These are phyloP conservation scores for Sodiomyces alkalinus DNA, from an alignment of 2,329 filamentous ascomycete genomes.

Conservation along the genomic window DNA sequence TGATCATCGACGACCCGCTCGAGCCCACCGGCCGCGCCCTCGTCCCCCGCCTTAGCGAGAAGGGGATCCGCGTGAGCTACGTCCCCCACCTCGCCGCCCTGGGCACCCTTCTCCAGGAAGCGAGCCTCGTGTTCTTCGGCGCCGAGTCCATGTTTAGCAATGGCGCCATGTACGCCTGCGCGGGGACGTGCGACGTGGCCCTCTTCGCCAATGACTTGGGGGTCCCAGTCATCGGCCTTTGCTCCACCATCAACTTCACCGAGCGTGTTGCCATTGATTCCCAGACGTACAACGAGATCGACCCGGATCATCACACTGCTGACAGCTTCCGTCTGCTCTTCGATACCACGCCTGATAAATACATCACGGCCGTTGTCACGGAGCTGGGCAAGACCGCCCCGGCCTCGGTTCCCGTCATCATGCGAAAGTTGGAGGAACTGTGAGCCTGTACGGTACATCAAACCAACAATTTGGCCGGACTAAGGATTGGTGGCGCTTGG, in stretches of 20 bases:
- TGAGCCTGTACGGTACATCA: no score
- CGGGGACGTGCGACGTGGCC: conserved; percentile 76
- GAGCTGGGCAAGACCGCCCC: conserved; percentile 80
- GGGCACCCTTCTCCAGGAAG: conserved; percentile 50
- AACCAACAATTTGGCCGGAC: no score
- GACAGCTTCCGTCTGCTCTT: conserved; percentile 57
- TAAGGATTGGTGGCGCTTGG: no score
- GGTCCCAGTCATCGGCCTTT: conserved; percentile 75
- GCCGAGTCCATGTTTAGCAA: conserved; percentile 95
- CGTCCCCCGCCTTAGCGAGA: conserved; percentile 48
- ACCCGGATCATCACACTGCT: conserved; percentile 48
- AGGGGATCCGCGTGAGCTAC: conserved; percentile 65
- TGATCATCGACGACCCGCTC: conserved; percentile 60
- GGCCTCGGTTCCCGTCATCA: conserved; percentile 59
- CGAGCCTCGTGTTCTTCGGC: conserved; percentile 68
- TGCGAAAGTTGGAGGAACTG: conserved; percentile 42
- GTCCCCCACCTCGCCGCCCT: conserved; percentile 62
- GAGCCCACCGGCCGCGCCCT: conserved; percentile 39
- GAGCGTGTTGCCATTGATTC: conserved; percentile 79
- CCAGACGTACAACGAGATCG: conserved; percentile 88
- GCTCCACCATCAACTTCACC: conserved; percentile 88
- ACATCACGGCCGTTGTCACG: conserved; percentile 77
- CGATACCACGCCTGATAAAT: conserved; percentile 78
- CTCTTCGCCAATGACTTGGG: conserved; percentile 64
- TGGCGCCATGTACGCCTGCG: conserved; percentile 73